Evolutionary conservation across 306 rosid genomes (phyloP).

Genomic region (Rubus parviflorus): DNA sequence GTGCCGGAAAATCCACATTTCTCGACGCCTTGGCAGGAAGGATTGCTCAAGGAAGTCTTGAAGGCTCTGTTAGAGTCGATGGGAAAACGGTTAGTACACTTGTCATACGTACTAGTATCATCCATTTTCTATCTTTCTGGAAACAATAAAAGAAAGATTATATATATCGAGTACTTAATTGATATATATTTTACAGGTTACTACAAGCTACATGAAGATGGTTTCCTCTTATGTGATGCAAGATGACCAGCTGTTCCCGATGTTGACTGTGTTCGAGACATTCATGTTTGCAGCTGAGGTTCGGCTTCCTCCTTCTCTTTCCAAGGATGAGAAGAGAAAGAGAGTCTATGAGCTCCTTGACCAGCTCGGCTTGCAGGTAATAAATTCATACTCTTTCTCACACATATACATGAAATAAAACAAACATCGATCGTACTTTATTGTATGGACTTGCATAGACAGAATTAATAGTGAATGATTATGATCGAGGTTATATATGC

Average conservation of each 20-base stretch:
- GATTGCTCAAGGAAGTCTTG: conserved; percentile 77
- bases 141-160: background rate
- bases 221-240: conserved; percentile 97
- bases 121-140: background rate
- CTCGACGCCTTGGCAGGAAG: conserved; percentile 87
- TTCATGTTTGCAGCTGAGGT: conserved; percentile 91
- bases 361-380: conserved; percentile 75
- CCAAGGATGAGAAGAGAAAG: conserved; percentile 58
- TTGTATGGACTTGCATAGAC: background rate
- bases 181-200: conserved; percentile 50
- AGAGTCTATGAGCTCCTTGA: conserved; percentile 73
- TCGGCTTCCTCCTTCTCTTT: conserved; percentile 80
- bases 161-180: background rate
- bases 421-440: background rate
- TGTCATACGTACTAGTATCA: background rate
- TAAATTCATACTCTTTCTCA: background rate
- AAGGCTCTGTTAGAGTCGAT: conserved; percentile 78
- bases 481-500: conserved; percentile 16
- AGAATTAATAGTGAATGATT: background rate
- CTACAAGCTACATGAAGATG: conserved; percentile 85
- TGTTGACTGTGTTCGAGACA: conserved; percentile 83
- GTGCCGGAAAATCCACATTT: conserved; percentile 96
- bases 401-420: background rate
- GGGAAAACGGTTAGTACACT: conserved; percentile 47
- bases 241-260: conserved; percentile 85